phyloP scores from a whole-genome alignment of 768 basidiomycete species.

The Steccherinum ochraceum region DNA sequence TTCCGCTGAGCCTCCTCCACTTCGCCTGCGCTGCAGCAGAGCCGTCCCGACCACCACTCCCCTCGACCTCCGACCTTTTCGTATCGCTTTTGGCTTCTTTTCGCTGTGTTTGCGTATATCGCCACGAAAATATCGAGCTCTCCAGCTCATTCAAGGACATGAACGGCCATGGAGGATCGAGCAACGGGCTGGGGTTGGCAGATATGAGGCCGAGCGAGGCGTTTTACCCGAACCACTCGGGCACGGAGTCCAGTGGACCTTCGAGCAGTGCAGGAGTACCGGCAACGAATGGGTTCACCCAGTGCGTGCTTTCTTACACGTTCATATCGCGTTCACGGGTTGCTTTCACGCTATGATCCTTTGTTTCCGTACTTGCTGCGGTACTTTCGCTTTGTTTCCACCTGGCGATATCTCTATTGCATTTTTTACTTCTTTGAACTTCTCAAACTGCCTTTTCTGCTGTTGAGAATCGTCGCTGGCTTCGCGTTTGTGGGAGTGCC shows the following conservation, averaged over 20 bases:
- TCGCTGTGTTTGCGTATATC: too few species aligned
- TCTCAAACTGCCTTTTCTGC: too few species aligned
- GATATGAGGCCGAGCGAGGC: slow-evolving; percentile 9
- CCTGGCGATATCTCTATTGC: neutral
- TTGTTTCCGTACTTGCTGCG: neutral
- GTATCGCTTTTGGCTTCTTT: too few species aligned
- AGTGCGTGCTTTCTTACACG: slow-evolving; percentile 36
- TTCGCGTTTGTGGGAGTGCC: neutral
- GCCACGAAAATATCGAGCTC: too few species aligned
- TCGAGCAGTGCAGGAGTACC: slow-evolving; percentile 13
- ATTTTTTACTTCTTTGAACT: too few species aligned
- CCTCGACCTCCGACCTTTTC: too few species aligned
- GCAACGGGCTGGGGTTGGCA: slow-evolving; percentile 37
- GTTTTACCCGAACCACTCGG: slow-evolving; percentile 27
- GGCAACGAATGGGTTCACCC: slow-evolving; percentile 45
- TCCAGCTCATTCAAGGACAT: too few species aligned
- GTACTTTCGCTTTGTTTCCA: neutral
- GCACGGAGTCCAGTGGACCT: slow-evolving; percentile 18
- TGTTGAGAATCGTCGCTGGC: neutral
- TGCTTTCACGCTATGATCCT: neutral
- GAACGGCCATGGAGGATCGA: slow-evolving; percentile 46
- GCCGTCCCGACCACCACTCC: too few species aligned
- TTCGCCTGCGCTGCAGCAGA: too few species aligned
- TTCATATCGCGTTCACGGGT: neutral
- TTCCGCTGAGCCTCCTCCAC: too few species aligned